A percentile compares a stretch with the other conserved stretches of the same genome.
phyloP scores from a whole-genome alignment of 2,329 filamentous ascomycete genomes.

The Xylaria sp. region DNA sequence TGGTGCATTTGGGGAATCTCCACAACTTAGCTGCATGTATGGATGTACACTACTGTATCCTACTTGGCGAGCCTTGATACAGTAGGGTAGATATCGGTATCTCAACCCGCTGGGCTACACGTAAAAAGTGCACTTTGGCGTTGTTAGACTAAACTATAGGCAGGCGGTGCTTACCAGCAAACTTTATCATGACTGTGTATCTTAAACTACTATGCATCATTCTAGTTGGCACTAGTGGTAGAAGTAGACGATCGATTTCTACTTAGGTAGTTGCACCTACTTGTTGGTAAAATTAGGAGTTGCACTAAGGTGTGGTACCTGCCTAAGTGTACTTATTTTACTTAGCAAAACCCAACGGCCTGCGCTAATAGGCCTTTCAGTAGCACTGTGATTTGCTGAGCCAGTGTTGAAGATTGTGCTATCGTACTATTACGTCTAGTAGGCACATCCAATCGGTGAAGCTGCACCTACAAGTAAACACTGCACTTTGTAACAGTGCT shows the following conservation, averaged over 20 bases:
- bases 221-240: background rate
- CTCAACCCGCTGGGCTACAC: too few species aligned
- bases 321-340: background rate
- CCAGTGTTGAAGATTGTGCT: background rate
- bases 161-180: too few species aligned
- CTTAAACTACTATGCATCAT: background rate
- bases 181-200: too few species aligned
- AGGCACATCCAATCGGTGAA: background rate
- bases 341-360: background rate
- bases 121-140: too few species aligned
- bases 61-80: background rate
- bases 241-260: background rate
- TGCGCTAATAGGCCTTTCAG: background rate
- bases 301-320: background rate
- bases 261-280: background rate
- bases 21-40: conserved; percentile 11
- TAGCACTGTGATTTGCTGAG: background rate
- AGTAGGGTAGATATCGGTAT: background rate
- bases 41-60: background rate
- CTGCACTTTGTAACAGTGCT: background rate
- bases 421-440: background rate
- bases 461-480: background rate
- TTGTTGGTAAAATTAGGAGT: background rate
- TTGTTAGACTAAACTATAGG: too few species aligned
- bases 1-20: conserved; percentile 15